Percentiles rank a stretch among this genome's conserved stretches.
These are phyloP conservation scores for Apiosordaria backusii DNA, from an alignment of 495 filamentous ascomycete genomes.

Conservation along the genomic window DNA sequence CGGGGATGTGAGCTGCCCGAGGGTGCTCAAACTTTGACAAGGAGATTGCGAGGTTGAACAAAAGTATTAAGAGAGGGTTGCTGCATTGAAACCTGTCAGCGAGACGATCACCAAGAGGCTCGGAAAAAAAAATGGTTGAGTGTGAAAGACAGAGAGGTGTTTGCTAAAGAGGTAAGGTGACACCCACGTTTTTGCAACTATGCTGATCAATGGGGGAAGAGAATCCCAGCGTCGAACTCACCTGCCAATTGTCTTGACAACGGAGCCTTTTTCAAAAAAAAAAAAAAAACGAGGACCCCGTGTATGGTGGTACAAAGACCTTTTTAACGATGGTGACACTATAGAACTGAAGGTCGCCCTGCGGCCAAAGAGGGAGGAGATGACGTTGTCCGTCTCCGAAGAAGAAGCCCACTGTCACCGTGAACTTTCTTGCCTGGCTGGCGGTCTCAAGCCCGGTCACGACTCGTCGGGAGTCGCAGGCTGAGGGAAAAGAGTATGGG, in stretches of 20 bases:
- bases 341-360: slow-evolving; percentile 53
- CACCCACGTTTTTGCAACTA: neutral
- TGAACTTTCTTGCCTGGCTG: slow-evolving; percentile 33
- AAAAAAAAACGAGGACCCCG: neutral
- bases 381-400: slow-evolving; percentile 37
- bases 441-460: slow-evolving; percentile 26
- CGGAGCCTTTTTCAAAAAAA: slow-evolving; percentile 7
- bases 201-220: neutral
- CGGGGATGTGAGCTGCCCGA: slow-evolving; percentile 14
- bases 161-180: neutral
- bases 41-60: slow-evolving; percentile 9
- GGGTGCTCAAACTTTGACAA: slow-evolving; percentile 19
- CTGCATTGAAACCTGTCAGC: slow-evolving; percentile 9
- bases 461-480: slow-evolving; percentile 18
- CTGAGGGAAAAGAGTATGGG: slow-evolving; percentile 9
- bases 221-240: neutral
- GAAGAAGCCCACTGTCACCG: slow-evolving; percentile 52
- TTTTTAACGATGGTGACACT: slow-evolving; percentile 38
- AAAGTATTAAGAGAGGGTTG: slow-evolving; percentile 12
- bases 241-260: neutral
- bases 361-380: slow-evolving; percentile 42
- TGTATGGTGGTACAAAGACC: neutral
- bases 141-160: neutral
- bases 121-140: neutral
- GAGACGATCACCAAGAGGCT: neutral